Base-by-base conservation (phyloP, 768 basidiomycete species). In the Rossbeevera mucosa region DNA sequence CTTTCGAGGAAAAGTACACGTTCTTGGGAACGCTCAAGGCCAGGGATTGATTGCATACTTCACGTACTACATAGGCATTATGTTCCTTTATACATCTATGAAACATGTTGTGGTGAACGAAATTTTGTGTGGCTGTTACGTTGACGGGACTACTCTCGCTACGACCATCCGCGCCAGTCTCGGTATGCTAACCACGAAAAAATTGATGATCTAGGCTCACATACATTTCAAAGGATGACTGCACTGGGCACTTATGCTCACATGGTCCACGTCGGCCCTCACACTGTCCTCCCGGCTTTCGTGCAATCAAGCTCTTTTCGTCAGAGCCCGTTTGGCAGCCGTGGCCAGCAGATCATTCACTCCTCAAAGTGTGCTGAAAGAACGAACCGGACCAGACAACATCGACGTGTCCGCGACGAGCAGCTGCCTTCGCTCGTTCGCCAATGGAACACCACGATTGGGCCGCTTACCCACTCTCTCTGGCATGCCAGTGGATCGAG, bases 1-100 rank as follows among this genome's bases (percentile, higher is more conserved):
- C 93, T 45, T 79, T 81, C 77, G 90, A 91, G 76, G 95, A 97
- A 86, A 97, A 97, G 83, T 78, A 81, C 61, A 85, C 91, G 70
- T 97, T 97, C 85, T 65, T 93, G 72, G 91, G 91, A 72, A 83
- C 89, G 67, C 89, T 91, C 83, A 93, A 92, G 77, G 80, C 80
- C 71, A 81, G 80, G 67, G 82, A 81, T 72, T 89, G 72, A 85
- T 76, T 64, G 55, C 69, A 64, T 67, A 59, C 58, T 66, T 65
- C 64, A 61, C 64, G 61, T 74, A 72, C 66, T 69, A 62, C 64
- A 59, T 67, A 63, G 61, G 74, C 71, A 63, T 66, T 68, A 72
- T 71, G 68, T 63, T 56, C 29, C 51, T 62, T 47, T 64, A 62
- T 66, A 59, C 66, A 60, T 65, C 60, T 73, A 75, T 76, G 75